Evolutionary conservation across 176 grass and related monocot genomes (phyloP), one percentile per base, ranked within the genome.

Genomic region (Guadua angustifolia): DNA sequence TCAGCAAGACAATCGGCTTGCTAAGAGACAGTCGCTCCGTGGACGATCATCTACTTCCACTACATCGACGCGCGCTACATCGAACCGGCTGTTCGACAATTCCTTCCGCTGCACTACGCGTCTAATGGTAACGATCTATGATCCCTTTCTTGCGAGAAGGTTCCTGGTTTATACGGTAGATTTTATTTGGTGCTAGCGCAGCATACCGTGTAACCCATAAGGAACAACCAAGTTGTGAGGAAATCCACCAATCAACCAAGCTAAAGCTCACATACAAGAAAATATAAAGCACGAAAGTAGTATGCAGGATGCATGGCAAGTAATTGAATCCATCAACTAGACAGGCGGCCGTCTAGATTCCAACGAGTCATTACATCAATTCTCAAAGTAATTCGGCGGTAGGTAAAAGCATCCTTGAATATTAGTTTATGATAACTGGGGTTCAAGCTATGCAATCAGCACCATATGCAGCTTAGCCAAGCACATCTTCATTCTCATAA

Each of bases 401-500:
- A 24, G 32, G 39, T 0, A 24, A 21, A 6, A 39, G 15, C 18
- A 62, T 49, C 5, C 17, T 64, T 7, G 0, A 24, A 38, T 6
- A 14, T 4, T 10, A 36, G 32, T 49, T 52, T 62, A 17, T 7
- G 9, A 11, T 19, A 33, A 60, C 0, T 16, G 6, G 19, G 21
- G 5, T 52, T 42, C 5, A 32, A 12, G 16, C 5, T 7, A n/a
- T 11, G 22, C 17, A 72, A 53, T 50, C 16, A 13, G 21, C 32
- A 42, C 3, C 0, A 12, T 8, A 9, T 24, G 13, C 12, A 49
- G 46, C 18, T 66, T 24, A 83, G 83, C 46, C 18, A 38, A 59
- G 6, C 79, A 73, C 51, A 42, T 43, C 25, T 78, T 78, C 79
- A 9, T 78, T 86, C 51, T 64, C 21, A 71, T 6, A 83, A 68